Evolutionary conservation across 2,329 filamentous ascomycete genomes (phyloP).

Genomic region (Scedosporium apiospermum): DNA sequence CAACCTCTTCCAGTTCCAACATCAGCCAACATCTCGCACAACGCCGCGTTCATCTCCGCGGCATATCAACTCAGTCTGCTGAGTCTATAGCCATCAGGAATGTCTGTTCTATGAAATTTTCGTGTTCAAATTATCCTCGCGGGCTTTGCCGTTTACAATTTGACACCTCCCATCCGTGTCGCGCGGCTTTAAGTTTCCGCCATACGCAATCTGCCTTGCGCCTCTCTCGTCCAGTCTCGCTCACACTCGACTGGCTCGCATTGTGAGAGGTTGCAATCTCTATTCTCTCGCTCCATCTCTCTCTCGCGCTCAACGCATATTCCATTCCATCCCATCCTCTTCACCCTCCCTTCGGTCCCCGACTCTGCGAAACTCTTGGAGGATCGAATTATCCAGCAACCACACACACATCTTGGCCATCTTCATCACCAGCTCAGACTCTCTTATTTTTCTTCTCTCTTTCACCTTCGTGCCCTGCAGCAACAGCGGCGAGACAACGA

Average conservation of each 20-base stretch:
- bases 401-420: background rate
- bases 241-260: background rate
- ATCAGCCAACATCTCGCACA: background rate
- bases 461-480: background rate
- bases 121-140: background rate
- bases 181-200: constrained; percentile 5
- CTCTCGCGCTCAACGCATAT: background rate
- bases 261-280: background rate
- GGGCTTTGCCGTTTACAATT: background rate
- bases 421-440: background rate
- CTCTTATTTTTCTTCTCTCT: background rate
- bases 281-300: too few species aligned
- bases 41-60: background rate
- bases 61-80: background rate
- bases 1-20: background rate
- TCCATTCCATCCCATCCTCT: background rate
- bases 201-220: background rate
- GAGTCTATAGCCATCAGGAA: background rate
- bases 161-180: background rate
- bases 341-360: background rate
- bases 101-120: background rate
- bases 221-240: background rate
- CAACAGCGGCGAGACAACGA: too few species aligned
- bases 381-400: background rate
- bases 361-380: background rate